Conservation (phyloP, 306 rosid genomes). For the Sechiopsis laciniata region DNA sequence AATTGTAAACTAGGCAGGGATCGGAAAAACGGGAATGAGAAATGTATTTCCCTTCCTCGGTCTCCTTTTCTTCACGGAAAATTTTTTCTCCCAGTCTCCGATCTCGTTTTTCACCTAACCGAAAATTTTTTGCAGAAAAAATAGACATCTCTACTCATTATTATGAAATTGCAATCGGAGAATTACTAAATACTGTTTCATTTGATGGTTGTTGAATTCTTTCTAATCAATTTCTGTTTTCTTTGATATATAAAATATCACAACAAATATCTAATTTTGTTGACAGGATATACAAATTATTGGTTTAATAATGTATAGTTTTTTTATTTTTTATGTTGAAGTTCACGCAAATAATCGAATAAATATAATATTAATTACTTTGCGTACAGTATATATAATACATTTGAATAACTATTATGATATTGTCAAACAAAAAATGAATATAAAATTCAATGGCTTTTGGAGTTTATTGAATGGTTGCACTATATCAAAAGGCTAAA, state of each 20-base stretch:
- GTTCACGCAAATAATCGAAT: not conserved
- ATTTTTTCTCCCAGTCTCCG: too few relatives aligned
- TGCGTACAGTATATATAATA: not conserved
- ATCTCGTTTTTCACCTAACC: too few relatives aligned
- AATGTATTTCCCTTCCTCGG: too few relatives aligned
- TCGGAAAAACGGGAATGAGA: too few relatives aligned
- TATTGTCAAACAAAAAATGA: too few relatives aligned
- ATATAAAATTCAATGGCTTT: not conserved
- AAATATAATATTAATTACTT: not conserved
- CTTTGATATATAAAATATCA: not conserved
- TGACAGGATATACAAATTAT: slow-evolving; percentile 4
- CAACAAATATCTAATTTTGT: slow-evolving; percentile 1
- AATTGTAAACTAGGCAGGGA: too few relatives aligned
- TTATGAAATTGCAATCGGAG: too few relatives aligned
- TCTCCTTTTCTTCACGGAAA: too few relatives aligned
- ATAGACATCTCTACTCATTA: too few relatives aligned
- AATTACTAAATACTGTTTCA: not conserved
- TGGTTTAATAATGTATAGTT: not conserved
- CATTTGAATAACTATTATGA: not conserved
- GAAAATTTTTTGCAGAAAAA: too few relatives aligned
- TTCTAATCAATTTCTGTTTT: not conserved
- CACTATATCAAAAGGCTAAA: not conserved
- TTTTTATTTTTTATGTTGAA: not conserved
- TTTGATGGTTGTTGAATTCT: not conserved
- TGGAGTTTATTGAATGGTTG: not conserved